Percentiles rank a stretch among this genome's conserved stretches.
Conservation (phyloP, 805 yeast genomes). For the Wickerhamiella nectarea region DNA sequence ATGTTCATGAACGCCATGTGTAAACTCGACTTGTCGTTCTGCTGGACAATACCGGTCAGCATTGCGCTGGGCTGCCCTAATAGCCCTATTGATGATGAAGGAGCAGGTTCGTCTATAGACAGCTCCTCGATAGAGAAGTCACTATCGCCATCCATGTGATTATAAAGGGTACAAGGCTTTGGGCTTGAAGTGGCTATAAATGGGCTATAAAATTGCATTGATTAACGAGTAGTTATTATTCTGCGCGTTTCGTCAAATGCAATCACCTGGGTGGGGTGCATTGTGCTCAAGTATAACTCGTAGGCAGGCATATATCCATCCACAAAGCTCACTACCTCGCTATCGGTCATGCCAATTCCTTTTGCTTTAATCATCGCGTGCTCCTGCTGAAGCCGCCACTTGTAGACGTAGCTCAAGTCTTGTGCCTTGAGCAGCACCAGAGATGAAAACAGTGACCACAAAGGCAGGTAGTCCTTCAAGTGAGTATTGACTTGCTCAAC, state of each 20-base stretch:
- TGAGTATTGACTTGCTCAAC: constrained; percentile 36
- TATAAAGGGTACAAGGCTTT: not conserved
- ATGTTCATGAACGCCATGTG: constrained; percentile 91
- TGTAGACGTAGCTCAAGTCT: constrained; percentile 47
- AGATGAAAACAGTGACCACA: constrained; percentile 45
- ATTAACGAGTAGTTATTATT: not conserved
- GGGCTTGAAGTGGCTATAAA: not conserved
- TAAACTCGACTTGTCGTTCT: constrained; percentile 38
- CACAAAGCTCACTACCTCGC: constrained; percentile 52
- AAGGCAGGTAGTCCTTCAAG: constrained; percentile 36
- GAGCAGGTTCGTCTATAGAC: constrained; percentile 3
- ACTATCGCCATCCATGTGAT: constrained; percentile 2
- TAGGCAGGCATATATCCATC: constrained; percentile 82
- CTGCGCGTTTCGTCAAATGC: not conserved
- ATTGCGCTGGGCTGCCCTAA: constrained; percentile 19
- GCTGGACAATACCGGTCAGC: constrained; percentile 16
- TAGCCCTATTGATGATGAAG: constrained; percentile 12
- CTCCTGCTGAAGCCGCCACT: constrained; percentile 71
- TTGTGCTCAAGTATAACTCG: constrained; percentile 35
- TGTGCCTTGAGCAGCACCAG: constrained; percentile 52
- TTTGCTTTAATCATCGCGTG: constrained; percentile 37
- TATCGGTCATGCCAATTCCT: constrained; percentile 75
- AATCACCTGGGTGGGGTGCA: not conserved
- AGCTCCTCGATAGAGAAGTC: constrained; percentile 11
- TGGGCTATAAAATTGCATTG: not conserved